phyloP scores from a whole-genome alignment of 768 basidiomycete species.

The Cantharellus cinnabarinus region DNA sequence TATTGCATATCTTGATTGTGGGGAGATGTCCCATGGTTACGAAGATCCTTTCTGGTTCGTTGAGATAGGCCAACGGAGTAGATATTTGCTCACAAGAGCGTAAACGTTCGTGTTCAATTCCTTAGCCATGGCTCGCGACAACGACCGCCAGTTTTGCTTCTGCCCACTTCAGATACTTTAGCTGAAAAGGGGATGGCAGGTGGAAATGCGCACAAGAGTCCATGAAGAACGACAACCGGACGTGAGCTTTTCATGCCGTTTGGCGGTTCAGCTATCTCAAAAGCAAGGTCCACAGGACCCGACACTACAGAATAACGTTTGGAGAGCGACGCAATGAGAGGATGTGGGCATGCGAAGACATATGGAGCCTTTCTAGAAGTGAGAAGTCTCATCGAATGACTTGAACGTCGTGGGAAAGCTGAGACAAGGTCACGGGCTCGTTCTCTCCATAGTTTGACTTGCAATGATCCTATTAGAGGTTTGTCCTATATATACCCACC shows the following conservation, averaged over 20 bases:
- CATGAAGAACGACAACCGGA: conserved; percentile 30
- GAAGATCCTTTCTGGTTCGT: neutral
- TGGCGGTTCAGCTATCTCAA: conserved; percentile 3
- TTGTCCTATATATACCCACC: conserved; percentile 8
- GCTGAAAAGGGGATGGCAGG: conserved; percentile 6
- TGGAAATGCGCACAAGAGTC: conserved; percentile 28
- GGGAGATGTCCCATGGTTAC: neutral
- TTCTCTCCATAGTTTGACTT: neutral
- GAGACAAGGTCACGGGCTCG: too few relatives aligned
- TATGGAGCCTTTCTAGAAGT: neutral
- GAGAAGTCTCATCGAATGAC: neutral
- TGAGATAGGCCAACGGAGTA: neutral
- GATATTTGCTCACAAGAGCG: conserved; percentile 1
- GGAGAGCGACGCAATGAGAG: neutral
- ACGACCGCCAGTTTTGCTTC: conserved; percentile 74
- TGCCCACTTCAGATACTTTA: conserved; percentile 35
- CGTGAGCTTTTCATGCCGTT: neutral
- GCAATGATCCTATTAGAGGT: conserved; percentile 79
- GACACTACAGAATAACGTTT: neutral
- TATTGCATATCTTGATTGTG: neutral
- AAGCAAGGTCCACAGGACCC: conserved; percentile 1
- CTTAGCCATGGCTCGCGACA: conserved; percentile 53
- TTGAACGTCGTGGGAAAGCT: neutral
- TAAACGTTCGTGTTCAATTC: conserved; percentile 32
- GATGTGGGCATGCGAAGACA: neutral